Conservation (phyloP, 169 alveolate genomes). For the Ichthyophthirius multifiliis region DNA sequence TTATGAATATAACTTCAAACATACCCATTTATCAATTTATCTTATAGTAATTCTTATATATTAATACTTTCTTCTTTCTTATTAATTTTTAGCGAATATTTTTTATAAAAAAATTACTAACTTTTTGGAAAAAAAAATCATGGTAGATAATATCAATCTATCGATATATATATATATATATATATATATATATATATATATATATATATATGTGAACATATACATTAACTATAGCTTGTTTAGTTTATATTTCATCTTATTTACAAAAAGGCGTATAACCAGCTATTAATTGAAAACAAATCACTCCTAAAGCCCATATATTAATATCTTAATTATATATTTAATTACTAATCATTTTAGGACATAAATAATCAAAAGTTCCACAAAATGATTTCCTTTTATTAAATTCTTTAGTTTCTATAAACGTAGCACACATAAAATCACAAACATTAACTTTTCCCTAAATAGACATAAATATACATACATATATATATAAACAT, state of each 20-base stretch:
- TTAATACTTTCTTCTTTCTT: too few relatives aligned
- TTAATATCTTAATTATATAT: constrained; percentile 60
- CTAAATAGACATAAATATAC: not conserved
- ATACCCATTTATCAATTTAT: too few relatives aligned
- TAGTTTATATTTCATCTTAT: not conserved
- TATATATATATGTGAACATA: not conserved
- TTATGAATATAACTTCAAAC: too few relatives aligned
- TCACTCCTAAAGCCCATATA: constrained; percentile 66
- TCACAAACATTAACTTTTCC: constrained; percentile 59
- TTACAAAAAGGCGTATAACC: constrained; percentile 22
- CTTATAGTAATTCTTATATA: too few relatives aligned
- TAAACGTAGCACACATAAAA: constrained; percentile 49
- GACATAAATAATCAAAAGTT: constrained; percentile 54
- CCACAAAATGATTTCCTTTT: constrained; percentile 58
- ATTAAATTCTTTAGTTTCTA: constrained; percentile 34
- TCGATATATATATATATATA: too few relatives aligned
- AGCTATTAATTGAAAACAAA: constrained; percentile 47
- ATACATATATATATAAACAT: not conserved
- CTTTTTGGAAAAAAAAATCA: too few relatives aligned
- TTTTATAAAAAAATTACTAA: too few relatives aligned
- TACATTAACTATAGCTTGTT: not conserved
- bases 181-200: too few relatives aligned
- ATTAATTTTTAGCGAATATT: too few relatives aligned
- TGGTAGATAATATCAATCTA: too few relatives aligned
- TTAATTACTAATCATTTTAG: constrained; percentile 50